Evolutionary conservation across 257 asterid species (phyloP).

Genomic region (Anisodus tanguticus): DNA sequence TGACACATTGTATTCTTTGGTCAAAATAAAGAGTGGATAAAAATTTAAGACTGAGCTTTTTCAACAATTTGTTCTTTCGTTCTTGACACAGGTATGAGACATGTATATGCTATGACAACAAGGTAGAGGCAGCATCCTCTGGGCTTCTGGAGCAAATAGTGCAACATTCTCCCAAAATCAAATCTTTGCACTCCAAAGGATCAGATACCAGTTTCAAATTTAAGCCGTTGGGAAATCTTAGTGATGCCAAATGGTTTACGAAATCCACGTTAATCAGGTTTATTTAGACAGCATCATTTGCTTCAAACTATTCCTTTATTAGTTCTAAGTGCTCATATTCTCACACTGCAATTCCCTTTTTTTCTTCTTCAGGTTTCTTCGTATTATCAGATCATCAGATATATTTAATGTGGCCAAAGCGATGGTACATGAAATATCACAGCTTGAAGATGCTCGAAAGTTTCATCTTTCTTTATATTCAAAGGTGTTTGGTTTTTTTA

Average conservation of each 20-base stretch:
- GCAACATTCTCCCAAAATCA: slow-evolving; percentile 62
- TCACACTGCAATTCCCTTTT: slow-evolving; percentile 30
- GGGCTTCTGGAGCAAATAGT: slow-evolving; percentile 78
- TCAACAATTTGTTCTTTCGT: slow-evolving; percentile 27
- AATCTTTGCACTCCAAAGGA: slow-evolving; percentile 63
- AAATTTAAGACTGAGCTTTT: neutral
- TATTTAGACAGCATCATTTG: neutral
- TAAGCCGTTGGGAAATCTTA: slow-evolving; percentile 50
- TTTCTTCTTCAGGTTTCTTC: slow-evolving; percentile 60
- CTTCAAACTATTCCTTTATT: neutral
- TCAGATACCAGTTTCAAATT: slow-evolving; percentile 61
- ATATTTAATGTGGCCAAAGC: slow-evolving; percentile 51
- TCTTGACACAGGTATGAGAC: slow-evolving; percentile 71
- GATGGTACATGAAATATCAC: slow-evolving; percentile 71
- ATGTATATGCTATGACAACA: slow-evolving; percentile 47
- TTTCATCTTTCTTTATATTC: slow-evolving; percentile 74
- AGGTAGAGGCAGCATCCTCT: slow-evolving; percentile 64
- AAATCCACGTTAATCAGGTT: slow-evolving; percentile 80
- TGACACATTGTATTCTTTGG: neutral
- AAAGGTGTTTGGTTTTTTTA: slow-evolving; percentile 52
- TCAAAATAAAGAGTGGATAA: neutral
- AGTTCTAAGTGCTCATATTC: neutral
- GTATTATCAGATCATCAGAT: slow-evolving; percentile 62
- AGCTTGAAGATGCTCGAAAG: slow-evolving; percentile 77
- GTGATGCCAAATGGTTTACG: slow-evolving; percentile 69